Conservation (phyloP, 257 asterid genomes). For the Solanum pinnatisectum region DNA sequence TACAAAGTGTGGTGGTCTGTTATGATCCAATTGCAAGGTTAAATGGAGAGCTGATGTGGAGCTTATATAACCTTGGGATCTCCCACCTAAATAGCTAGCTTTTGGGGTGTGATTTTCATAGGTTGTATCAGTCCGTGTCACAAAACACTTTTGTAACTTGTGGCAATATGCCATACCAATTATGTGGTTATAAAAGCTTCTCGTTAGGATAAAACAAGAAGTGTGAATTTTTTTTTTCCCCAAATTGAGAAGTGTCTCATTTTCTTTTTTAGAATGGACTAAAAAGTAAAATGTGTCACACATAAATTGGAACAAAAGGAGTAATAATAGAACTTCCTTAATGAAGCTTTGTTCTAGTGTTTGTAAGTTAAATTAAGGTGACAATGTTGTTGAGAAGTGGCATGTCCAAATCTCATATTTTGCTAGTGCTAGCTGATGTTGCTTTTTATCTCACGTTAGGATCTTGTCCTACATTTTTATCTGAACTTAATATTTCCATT, state of each 20-base stretch:
- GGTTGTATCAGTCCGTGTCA: not conserved
- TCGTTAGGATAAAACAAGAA: not conserved
- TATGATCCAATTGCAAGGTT: not conserved
- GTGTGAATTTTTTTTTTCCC: not conserved
- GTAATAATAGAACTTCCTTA: not conserved
- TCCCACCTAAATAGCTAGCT: not conserved
- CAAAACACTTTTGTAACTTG: not conserved
- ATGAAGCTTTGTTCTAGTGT: not conserved
- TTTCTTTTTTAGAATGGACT: not conserved
- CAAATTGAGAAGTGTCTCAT: not conserved
- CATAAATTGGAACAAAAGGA: not conserved
- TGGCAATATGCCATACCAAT: not conserved
- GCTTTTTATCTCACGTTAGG: not conserved
- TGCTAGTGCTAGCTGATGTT: not conserved
- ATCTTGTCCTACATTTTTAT: not conserved
- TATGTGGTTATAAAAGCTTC: not conserved
- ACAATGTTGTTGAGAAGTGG: not conserved
- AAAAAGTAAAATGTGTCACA: not conserved
- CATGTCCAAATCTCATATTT: not conserved
- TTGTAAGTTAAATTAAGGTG: not conserved
- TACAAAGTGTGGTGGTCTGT: not conserved
- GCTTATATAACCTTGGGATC: not conserved
- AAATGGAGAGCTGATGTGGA: not conserved
- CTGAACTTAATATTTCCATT: not conserved
- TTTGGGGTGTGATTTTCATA: not conserved